phyloP scores from a whole-genome alignment of 768 basidiomycete genomes.

The Gymnopilus junonius region DNA sequence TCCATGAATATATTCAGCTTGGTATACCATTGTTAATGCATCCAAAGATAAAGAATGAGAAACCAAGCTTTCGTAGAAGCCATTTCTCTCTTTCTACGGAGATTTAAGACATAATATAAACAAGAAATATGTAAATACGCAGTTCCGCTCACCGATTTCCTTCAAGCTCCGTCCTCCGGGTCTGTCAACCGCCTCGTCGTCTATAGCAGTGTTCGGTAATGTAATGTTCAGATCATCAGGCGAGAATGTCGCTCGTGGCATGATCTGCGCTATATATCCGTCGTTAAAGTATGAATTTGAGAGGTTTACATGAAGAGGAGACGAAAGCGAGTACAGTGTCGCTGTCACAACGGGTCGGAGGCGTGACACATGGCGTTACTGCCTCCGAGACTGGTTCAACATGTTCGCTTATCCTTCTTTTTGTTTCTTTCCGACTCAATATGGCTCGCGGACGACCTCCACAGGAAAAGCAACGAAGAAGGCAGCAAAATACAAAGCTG shows the following conservation, averaged over 20 bases:
- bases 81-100: slow-evolving; percentile 32
- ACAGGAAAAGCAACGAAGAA: not conserved
- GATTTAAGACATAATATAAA: not conserved
- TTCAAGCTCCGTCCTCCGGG: not conserved
- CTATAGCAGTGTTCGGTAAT: slow-evolving; percentile 6
- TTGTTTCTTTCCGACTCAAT: not conserved
- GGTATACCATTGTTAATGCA: slow-evolving; percentile 85
- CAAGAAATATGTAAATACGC: not conserved
- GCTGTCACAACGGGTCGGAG: no score
- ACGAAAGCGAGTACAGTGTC: not conserved
- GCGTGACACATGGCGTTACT: not conserved
- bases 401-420: not conserved
- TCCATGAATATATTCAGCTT: not conserved
- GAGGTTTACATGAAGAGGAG: not conserved
- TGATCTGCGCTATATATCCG: not conserved
- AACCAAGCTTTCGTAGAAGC: slow-evolving; percentile 43
- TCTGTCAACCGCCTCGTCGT: slow-evolving; percentile 5
- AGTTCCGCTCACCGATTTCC: not conserved
- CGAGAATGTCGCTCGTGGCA: slow-evolving; percentile 8
- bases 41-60: slow-evolving; percentile 91
- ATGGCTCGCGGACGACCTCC: slow-evolving; percentile 6
- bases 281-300: not conserved
- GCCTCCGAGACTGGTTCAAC: slow-evolving; percentile 1
- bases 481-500: not conserved
- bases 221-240: slow-evolving; percentile 11